phyloP scores from a whole-genome alignment of 2,329 filamentous ascomycete species.

The Aspergillus calidoustus region DNA sequence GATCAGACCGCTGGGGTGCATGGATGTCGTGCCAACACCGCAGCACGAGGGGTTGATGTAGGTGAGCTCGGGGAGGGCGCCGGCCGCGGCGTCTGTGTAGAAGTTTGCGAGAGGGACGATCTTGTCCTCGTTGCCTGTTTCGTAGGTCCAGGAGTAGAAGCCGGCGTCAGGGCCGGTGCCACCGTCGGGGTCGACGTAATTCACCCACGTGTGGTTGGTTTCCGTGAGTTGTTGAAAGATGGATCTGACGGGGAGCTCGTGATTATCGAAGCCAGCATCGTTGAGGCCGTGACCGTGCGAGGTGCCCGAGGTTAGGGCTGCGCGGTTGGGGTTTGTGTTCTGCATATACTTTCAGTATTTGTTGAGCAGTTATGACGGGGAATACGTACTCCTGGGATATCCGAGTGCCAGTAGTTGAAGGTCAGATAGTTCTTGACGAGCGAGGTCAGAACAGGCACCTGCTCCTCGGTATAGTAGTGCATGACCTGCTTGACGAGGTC shows the following conservation, averaged over 20 bases:
- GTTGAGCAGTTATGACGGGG: not conserved
- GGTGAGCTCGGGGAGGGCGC: conserved; percentile 39
- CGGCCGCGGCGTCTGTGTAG: conserved; percentile 39
- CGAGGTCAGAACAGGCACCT: conserved; percentile 48
- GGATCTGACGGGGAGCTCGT: conserved; percentile 35
- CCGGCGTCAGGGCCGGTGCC: conserved; percentile 34
- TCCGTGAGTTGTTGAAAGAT: conserved; percentile 48
- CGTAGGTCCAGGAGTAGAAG: conserved; percentile 42
- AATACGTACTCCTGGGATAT: conserved; percentile 47
- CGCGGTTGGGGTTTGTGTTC: conserved; percentile 52
- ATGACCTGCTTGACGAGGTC: conserved; percentile 47
- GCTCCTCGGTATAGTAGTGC: conserved; percentile 51
- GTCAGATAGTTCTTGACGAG: conserved; percentile 48
- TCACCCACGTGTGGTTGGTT: conserved; percentile 41
- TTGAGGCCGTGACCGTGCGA: conserved; percentile 40
- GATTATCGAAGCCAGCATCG: conserved; percentile 33
- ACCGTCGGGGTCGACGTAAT: conserved; percentile 37
- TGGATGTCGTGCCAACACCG: conserved; percentile 40
- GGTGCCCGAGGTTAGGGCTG: conserved; percentile 37
- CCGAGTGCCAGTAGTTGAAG: conserved; percentile 54
- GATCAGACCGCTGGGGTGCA: conserved; percentile 42
- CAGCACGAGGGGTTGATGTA: conserved; percentile 49
- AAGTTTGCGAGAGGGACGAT: conserved; percentile 38
- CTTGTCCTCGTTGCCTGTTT: conserved; percentile 32
- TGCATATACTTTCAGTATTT: conserved; percentile 18